A percentile compares a stretch with the other conserved stretches of the same genome.
Conservation (phyloP, 2,329 filamentous ascomycete species). For the Fusarium coffeatum region DNA sequence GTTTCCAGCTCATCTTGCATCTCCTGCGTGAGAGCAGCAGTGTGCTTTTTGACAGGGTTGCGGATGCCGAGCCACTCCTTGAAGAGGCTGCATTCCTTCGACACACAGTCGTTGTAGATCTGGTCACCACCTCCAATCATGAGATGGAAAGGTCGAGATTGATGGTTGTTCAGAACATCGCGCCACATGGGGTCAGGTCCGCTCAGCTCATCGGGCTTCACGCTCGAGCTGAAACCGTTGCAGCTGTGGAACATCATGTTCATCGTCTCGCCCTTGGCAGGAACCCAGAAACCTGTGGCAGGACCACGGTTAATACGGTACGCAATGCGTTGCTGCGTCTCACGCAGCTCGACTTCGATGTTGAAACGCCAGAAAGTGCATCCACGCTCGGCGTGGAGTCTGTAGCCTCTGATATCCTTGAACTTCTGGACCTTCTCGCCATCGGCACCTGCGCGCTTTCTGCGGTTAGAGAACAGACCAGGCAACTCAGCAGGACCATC, state of each 20-base stretch:
- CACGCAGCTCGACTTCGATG: constrained; percentile 86
- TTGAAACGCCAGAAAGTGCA: constrained; percentile 98
- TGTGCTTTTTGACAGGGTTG: constrained; percentile 82
- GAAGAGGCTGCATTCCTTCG: constrained; percentile 80
- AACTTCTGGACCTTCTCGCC: constrained; percentile 85
- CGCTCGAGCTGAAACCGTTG: constrained; percentile 90
- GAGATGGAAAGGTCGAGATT: constrained; percentile 92
- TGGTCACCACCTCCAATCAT: constrained; percentile 99
- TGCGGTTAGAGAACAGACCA: constrained; percentile 65
- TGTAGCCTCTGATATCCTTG: constrained; percentile 83
- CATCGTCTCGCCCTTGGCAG: constrained; percentile 85
- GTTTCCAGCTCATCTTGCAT: constrained; percentile 89
- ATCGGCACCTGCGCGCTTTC: constrained; percentile 68
- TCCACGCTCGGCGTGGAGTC: constrained; percentile 85
- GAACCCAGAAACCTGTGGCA: constrained; percentile 93
- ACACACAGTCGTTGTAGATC: constrained; percentile 91
- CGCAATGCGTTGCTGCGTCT: constrained; percentile 84
- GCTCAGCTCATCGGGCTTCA: constrained; percentile 82
- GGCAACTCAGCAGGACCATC: constrained; percentile 61
- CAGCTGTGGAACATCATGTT: constrained; percentile 99
- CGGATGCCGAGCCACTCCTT: constrained; percentile 85
- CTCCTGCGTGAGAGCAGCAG: constrained; percentile 78
- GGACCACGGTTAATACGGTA: constrained; percentile 96
- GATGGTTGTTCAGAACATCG: constrained; percentile 92
- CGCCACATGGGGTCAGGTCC: constrained; percentile 97